Evolutionary conservation across 495 filamentous ascomycete genomes (phyloP), one percentile per base, ranked within the genome.

Genomic region (Neurospora discreta): DNA sequence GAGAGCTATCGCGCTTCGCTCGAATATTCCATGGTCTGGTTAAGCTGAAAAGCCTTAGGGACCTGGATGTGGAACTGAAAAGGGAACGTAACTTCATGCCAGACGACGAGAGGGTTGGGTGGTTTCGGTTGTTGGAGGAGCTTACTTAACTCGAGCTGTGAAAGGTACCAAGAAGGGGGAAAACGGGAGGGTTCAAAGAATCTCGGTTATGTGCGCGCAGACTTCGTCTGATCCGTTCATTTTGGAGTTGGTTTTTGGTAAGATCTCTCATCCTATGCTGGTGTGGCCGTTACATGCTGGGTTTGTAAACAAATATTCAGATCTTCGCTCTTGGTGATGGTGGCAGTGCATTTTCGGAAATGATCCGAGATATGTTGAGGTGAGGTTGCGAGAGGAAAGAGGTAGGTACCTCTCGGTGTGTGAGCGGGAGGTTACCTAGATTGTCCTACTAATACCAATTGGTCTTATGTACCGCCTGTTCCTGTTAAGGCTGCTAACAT

Each of bases 21-120:
- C 72, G 75, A 18, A 72, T 75, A 10, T 74, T 72, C 30, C n/a
- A 52, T 1, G 72, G 68, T 1, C 44, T 70, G 30, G 36, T 69
- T 5, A 68, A 18, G 20, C 39, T 73, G 2, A 69, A 67, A 65
- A 68, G 72, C 15, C 60, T 77, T 18, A 72, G 74, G n/a, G 43
- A 69, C 33, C 52, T 74, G 38, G 77, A 77, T n/a, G 72, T 70
- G 36, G 72, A 73, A 69, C 52, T 74, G 1, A 67, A 38, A n/a
- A 68, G 43, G 39, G 30, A 58, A 30, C 39, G 26, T 46, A 23
- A 11, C 15, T 38, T 33, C 18, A 36, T 26, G 72, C 58, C 46
- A 33, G 70, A 69, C 26, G 68, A 69, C 10, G 39, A 67, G 68
- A 58, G 65, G 69, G 13, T 72, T 7, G 30, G 33, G 23, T 76